phyloP scores from a whole-genome alignment of 1,284 basidiomycete species.

The Gomphus bonarii region DNA sequence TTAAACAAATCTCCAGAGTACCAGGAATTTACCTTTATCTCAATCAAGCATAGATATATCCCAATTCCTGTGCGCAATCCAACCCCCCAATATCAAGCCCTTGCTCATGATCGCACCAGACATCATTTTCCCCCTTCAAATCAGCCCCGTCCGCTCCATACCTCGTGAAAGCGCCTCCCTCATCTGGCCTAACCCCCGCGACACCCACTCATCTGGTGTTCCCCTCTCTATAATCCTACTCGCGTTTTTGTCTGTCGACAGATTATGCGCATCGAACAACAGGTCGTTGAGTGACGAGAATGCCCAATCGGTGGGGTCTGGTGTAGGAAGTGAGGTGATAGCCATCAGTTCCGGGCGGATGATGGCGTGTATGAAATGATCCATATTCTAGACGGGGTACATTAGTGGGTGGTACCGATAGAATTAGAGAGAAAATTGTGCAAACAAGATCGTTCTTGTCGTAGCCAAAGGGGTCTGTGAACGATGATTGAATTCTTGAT shows the following conservation, averaged over 20 bases:
- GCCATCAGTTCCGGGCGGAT: constrained; percentile 53
- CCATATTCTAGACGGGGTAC: constrained; percentile 35
- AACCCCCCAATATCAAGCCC: no score
- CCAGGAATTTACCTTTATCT: no score
- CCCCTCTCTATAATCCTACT: constrained; percentile 25
- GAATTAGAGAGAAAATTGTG: constrained; percentile 4
- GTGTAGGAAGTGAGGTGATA: constrained; percentile 44
- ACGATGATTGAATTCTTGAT: constrained; percentile 9
- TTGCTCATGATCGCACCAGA: no score
- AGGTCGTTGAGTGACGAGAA: constrained; percentile 50
- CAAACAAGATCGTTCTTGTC: constrained; percentile 59
- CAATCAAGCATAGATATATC: no score
- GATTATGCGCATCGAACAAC: constrained; percentile 30
- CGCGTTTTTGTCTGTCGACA: constrained; percentile 15
- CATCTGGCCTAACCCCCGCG: constrained; percentile 35
- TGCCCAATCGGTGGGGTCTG: constrained; percentile 45
- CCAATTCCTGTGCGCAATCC: no score
- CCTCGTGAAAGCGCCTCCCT: constrained; percentile 17
- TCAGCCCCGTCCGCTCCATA: not conserved
- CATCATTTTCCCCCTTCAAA: not conserved
- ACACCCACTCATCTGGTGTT: constrained; percentile 45
- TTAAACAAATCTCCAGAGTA: no score
- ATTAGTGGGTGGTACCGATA: not conserved
- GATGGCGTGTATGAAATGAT: constrained; percentile 56
- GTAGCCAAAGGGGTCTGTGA: constrained; percentile 49